Evolutionary conservation across 1,139 yeast genomes (phyloP), one percentile per base, ranked within the genome.

Genomic region (Arxiozyma telluris): DNA sequence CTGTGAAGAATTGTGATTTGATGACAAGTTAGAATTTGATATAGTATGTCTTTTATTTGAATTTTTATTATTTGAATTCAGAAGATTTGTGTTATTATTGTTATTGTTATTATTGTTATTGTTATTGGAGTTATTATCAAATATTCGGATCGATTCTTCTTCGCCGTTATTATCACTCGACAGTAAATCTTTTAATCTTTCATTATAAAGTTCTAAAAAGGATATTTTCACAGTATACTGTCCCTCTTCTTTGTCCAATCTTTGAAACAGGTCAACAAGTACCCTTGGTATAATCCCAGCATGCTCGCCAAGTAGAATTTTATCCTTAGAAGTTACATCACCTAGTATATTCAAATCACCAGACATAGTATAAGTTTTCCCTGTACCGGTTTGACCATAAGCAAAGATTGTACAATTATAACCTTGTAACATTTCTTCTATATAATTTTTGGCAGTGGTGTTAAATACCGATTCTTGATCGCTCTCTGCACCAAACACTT

Each of bases 371-470:
- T 84, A 80, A 0, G 96, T 87, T 64, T 87, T 87, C 2, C 96
- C 96, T 0, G 95, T 84, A 11, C 96, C 96, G 0, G 96, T 88
- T 70, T 88, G 96, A 11, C 96, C 96, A 67, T 88, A 88, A 0
- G 96, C 95, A 62, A 88, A 77, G 4, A 89, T 77, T 0, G 96
- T 87, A 54, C 90, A 89, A 62, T 87, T 87, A 63, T 76, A 83
- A 11, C 89, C 89, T 46, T 73, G 70, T 51, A 83, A 60, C 66
- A 83, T 78, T 59, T 84, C 90, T 27, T 74, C 71, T 44, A 84
- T 76, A 54, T 80, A 75, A 41, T 86, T 85, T 38, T 74, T 66
- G 0, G 85, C 88, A 11, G 82, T 82, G 34, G 79, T 78, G 18
- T 80, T 78, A 59, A 80, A 85, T 0, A 85, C 64, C 59, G 77